These are phyloP conservation scores for Carex littledalei DNA, from an alignment of 176 grass and related monocot species.

Conservation along the genomic window DNA sequence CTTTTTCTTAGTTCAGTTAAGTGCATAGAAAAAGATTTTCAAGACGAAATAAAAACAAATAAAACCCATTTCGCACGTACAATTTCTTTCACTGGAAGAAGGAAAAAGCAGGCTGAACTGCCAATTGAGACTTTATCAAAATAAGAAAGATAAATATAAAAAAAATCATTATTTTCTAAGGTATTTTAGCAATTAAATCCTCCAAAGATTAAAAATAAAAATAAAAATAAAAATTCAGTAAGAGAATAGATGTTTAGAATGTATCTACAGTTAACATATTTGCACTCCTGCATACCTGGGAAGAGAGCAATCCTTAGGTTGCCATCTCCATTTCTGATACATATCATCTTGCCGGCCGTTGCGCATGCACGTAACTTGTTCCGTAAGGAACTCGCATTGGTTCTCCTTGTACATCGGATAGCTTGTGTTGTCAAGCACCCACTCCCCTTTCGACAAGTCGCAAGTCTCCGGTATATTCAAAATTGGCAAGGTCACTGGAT, in stretches of 20 bases:
- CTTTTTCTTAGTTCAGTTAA: neutral
- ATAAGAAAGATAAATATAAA: neutral
- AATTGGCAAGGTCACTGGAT: neutral
- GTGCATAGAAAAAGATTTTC: neutral
- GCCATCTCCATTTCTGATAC: slow-evolving; percentile 95
- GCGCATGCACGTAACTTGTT: slow-evolving; percentile 91
- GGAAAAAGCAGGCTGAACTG: neutral
- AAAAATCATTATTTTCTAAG: neutral
- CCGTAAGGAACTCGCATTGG: slow-evolving; percentile 71
- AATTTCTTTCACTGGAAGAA: neutral
- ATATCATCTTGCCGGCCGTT: slow-evolving; percentile 77
- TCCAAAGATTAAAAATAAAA: neutral
- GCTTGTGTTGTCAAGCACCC: slow-evolving; percentile 61
- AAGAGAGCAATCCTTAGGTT: slow-evolving; percentile 63
- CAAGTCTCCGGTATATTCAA: slow-evolving; percentile 22
- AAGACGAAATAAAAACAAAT: neutral
- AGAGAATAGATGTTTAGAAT: neutral
- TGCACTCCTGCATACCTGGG: slow-evolving; percentile 41
- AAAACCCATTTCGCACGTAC: neutral
- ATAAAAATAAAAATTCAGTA: neutral
- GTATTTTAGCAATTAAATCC: neutral
- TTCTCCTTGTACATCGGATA: slow-evolving; percentile 58
- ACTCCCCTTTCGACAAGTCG: slow-evolving; percentile 53
- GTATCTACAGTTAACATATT: neutral
- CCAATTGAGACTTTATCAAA: neutral